phyloP scores from a whole-genome alignment of 2,329 filamentous ascomycete species.

The Nemania sp. region DNA sequence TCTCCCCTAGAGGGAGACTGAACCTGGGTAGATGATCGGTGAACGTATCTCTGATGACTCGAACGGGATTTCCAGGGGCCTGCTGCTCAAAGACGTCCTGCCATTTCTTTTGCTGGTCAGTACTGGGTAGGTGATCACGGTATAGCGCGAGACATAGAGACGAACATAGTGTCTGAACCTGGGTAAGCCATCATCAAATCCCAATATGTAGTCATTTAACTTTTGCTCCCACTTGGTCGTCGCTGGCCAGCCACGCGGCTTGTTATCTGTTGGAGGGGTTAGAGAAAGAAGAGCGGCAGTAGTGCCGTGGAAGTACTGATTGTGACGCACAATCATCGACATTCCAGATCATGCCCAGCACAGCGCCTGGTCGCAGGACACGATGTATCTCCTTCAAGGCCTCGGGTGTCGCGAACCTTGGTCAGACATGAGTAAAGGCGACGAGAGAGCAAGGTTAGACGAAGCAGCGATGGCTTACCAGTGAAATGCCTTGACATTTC shows the following conservation, averaged over 20 bases:
- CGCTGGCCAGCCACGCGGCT: conserved; percentile 59
- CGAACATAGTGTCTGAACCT: conserved; percentile 65
- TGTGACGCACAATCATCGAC: conserved; percentile 66
- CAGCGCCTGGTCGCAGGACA: conserved; percentile 62
- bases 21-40: conserved; percentile 54
- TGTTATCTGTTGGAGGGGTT: conserved; percentile 59
- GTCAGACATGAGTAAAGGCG: conserved; percentile 7
- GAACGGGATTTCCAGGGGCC: conserved; percentile 55
- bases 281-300: conserved; percentile 1
- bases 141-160: conserved; percentile 2
- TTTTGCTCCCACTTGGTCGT: conserved; percentile 64
- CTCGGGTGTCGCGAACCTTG: conserved; percentile 70
- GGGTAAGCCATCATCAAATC: conserved; percentile 60
- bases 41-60: conserved; percentile 52
- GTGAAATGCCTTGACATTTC: conserved; percentile 45
- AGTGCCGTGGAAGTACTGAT: not conserved
- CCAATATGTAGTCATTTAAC: conserved; percentile 62
- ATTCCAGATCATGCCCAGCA: conserved; percentile 74
- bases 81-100: conserved; percentile 66
- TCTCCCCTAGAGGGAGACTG: conserved; percentile 63
- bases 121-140: not conserved
- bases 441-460: not conserved
- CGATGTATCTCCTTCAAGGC: conserved; percentile 69
- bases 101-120: conserved; percentile 55
- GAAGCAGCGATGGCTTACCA: conserved; percentile 51